Evolutionary conservation across 108 stramenopile species (phyloP).

Genomic region (Epithemia pelagica): DNA sequence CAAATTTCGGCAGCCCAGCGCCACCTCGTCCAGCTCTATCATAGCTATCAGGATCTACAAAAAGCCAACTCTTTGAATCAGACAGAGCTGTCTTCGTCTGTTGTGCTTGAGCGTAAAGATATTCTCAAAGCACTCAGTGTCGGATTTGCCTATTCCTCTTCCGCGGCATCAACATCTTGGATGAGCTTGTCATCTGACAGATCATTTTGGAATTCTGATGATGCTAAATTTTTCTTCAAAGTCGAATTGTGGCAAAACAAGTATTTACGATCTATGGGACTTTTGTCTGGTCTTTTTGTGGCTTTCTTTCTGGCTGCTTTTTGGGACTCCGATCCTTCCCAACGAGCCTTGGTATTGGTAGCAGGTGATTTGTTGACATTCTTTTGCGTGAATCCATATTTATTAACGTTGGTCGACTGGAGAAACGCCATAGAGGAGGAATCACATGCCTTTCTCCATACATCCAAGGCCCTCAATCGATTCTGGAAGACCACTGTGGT

Average conservation of each 20-base stretch:
- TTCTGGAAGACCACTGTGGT: slow-evolving; percentile 36
- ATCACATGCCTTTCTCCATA: slow-evolving; percentile 54
- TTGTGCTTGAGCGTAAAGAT: slow-evolving; percentile 39
- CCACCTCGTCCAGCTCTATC: slow-evolving; percentile 42
- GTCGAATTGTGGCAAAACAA: slow-evolving; percentile 42
- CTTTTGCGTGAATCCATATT: slow-evolving; percentile 57
- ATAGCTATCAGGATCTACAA: slow-evolving; percentile 28
- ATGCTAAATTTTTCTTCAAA: slow-evolving; percentile 54
- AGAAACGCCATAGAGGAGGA: slow-evolving; percentile 53
- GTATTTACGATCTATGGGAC: slow-evolving; percentile 26
- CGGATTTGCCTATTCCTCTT: slow-evolving; percentile 38
- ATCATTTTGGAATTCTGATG: slow-evolving; percentile 10
- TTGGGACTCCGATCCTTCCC: slow-evolving; percentile 39
- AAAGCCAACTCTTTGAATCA: slow-evolving; percentile 18
- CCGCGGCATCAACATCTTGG: too few species aligned
- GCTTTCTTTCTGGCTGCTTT: slow-evolving; percentile 37
- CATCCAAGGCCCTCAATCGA: slow-evolving; percentile 48
- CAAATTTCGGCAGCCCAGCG: slow-evolving; percentile 58
- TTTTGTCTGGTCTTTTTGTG: slow-evolving; percentile 37
- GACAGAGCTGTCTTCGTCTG: too few species aligned
- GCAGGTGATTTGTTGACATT: slow-evolving; percentile 42
- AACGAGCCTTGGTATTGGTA: slow-evolving; percentile 40
- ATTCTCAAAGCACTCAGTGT: slow-evolving; percentile 41
- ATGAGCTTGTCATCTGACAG: background rate
- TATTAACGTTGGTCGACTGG: slow-evolving; percentile 55